Evolutionary conservation across 495 filamentous ascomycete species (phyloP).

Genomic region (Sabuloglossum arenarium): DNA sequence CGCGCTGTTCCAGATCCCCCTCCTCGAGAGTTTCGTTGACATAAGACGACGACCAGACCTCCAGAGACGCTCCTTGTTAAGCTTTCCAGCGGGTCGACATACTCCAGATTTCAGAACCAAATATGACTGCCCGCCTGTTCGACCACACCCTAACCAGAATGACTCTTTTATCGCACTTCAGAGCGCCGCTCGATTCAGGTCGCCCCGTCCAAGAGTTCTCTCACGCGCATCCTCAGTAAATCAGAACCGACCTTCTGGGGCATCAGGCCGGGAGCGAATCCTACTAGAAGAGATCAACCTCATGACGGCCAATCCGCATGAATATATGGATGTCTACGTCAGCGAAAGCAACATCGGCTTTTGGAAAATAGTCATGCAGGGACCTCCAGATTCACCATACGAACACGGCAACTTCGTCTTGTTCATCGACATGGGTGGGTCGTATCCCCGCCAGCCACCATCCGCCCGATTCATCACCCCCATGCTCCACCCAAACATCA

Average conservation of each 20-base stretch:
- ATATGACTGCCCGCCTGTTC: neutral
- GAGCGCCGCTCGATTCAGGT: constrained; percentile 2
- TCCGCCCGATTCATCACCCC: constrained; percentile 7
- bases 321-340: constrained; percentile 10
- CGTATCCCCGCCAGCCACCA: constrained; percentile 7
- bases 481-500: constrained; percentile 11
- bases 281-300: constrained; percentile 8
- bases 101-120: neutral
- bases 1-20: constrained; percentile 9
- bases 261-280: constrained; percentile 2
- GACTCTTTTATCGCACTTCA: constrained; percentile 8
- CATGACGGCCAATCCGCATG: constrained; percentile 9
- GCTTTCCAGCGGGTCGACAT: neutral
- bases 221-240: neutral
- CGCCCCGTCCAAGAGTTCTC: neutral
- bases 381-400: neutral
- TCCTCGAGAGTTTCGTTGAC: constrained; percentile 8
- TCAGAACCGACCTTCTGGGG: constrained; percentile 1
- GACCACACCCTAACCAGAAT: constrained; percentile 5
- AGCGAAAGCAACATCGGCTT: constrained; percentile 10
- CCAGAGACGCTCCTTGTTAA: constrained; percentile 1
- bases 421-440: neutral
- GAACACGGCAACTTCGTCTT: neutral
- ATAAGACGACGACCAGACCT: constrained; percentile 6
- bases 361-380: constrained; percentile 12